phyloP scores from a whole-genome alignment of 2,329 filamentous ascomycete species.

The Venturia oleaginea region DNA sequence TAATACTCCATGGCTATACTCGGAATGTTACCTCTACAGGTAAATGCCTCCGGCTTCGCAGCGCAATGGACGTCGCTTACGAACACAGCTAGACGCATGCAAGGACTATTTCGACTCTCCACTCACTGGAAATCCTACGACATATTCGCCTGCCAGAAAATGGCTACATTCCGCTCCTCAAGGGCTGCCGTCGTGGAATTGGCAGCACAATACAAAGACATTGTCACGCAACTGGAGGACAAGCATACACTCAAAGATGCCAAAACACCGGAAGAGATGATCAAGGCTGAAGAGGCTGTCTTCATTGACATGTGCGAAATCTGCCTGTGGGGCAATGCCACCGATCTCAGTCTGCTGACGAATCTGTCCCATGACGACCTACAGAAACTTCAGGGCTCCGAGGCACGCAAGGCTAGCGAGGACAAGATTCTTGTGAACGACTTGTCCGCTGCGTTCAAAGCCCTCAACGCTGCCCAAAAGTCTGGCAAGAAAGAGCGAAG shows the following conservation, averaged over 20 bases:
- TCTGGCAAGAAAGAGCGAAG: conserved; percentile 57
- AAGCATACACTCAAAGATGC: conserved; percentile 36
- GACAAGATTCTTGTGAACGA: conserved; percentile 91
- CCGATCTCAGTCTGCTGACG: conserved; percentile 83
- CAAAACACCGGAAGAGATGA: conserved; percentile 43
- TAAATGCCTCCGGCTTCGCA: conserved; percentile 23
- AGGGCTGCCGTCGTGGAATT: conserved; percentile 78
- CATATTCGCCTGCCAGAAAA: conserved; percentile 82
- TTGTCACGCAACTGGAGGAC: conserved; percentile 57
- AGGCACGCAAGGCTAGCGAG: conserved; percentile 77
- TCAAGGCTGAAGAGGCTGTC: conserved; percentile 64
- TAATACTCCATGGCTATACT: conserved; percentile 76
- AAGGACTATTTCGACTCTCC: conserved; percentile 66
- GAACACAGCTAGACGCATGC: conserved; percentile 56
- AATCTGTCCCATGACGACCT: conserved; percentile 91
- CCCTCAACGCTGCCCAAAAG: conserved; percentile 56
- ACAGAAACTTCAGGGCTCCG: conserved; percentile 85
- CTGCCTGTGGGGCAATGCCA: conserved; percentile 95
- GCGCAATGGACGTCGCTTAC: conserved; percentile 16
- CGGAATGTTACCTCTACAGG: conserved; percentile 92
- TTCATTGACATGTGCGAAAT: conserved; percentile 95
- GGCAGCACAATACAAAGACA: conserved; percentile 65
- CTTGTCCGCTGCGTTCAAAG: conserved; percentile 60
- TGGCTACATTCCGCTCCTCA: conserved; percentile 84
- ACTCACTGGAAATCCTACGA: conserved; percentile 85